phyloP scores from a whole-genome alignment of 352 stramenopile genomes.

The Globisporangium paddicum region DNA sequence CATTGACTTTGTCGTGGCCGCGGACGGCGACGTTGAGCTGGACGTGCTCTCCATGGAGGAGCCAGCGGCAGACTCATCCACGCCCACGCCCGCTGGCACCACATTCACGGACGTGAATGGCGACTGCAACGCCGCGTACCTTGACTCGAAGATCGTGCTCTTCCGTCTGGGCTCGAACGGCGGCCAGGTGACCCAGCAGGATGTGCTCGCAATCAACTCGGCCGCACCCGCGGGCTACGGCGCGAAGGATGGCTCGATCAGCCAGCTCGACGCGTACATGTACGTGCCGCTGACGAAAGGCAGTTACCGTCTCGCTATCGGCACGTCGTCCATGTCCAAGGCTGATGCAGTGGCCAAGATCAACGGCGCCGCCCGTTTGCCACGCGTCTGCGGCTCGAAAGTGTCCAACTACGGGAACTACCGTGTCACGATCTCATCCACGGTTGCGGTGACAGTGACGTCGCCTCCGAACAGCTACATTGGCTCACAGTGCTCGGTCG shows the following conservation, averaged over 20 bases:
- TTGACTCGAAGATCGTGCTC: conserved; percentile 59
- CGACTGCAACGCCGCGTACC: conserved; percentile 65
- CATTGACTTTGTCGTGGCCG: conserved; percentile 45
- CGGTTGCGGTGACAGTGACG: conserved; percentile 22
- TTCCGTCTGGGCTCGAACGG: conserved; percentile 30
- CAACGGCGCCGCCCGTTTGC: conserved; percentile 29
- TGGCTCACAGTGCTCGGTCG: conserved; percentile 43
- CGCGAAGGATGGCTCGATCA: conserved; percentile 44
- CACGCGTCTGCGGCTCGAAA: conserved; percentile 38
- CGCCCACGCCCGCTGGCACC: neutral
- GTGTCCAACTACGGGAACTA: conserved; percentile 72
- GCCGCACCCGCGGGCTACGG: conserved; percentile 42
- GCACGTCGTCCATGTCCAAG: conserved; percentile 42
- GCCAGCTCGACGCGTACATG: conserved; percentile 51
- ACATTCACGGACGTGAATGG: conserved; percentile 54
- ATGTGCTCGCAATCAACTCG: conserved; percentile 36
- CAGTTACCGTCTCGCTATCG: conserved; percentile 55
- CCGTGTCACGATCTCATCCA: conserved; percentile 45
- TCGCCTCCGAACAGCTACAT: conserved; percentile 47
- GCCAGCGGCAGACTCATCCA: neutral
- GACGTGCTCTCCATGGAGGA: conserved; percentile 68
- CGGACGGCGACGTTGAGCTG: conserved; percentile 38
- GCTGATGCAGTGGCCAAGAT: conserved; percentile 32
- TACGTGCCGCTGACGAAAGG: conserved; percentile 29
- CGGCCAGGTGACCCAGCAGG: conserved; percentile 13